Base-by-base conservation (phyloP, 345 rosid genomes). In the Limnanthes douglasii region DNA sequence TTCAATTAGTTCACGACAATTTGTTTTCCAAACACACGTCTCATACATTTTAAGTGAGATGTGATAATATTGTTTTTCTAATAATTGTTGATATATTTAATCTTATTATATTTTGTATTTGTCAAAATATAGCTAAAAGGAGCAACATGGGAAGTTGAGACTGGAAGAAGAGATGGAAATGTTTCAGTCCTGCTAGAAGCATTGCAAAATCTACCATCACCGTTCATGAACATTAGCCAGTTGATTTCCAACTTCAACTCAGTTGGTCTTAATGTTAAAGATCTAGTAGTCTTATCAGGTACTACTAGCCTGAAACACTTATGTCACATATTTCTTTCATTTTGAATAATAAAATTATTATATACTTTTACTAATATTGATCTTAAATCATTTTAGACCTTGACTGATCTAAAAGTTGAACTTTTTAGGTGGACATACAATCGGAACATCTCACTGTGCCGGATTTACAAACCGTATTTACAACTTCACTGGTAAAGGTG, bases 111-210 rank as follows among this genome's bases (percentile, higher is more conserved):
- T n/a, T n/a, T n/a, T n/a, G n/a, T n/a, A n/a, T n/a, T n/a, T n/a
- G n/a, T n/a, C n/a, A n/a, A n/a, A n/a, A n/a, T n/a, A 4, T 21
- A 68, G 80, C 26, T 46, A 17, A 38, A 36, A 18, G 75, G 57
- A 15, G 53, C 39, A 5, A 24, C 3, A 6, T 68, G 39, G 41
- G 24, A 46, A 7, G 75, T 68, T 3, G 68, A 61, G 54, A 68
- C 81, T 5, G 81, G 75, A 29, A 28, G 81, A 45, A 59, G 70
- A 45, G 81, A 72, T 39, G 75, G 81, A 39, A 46, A 32, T 1
- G 56, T 68, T 5, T 72, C 81, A 0, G 59, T 1, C 2, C 1
- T 20, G 2, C 8, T 8, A 0, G 72, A 61, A 17, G 45, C 65
- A 5, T 9, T 26, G 0, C 3, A 0, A 8, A 25, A 45, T 17